phyloP scores from a whole-genome alignment of 164 flowering plant genomes.

The Umbellularia californica region DNA sequence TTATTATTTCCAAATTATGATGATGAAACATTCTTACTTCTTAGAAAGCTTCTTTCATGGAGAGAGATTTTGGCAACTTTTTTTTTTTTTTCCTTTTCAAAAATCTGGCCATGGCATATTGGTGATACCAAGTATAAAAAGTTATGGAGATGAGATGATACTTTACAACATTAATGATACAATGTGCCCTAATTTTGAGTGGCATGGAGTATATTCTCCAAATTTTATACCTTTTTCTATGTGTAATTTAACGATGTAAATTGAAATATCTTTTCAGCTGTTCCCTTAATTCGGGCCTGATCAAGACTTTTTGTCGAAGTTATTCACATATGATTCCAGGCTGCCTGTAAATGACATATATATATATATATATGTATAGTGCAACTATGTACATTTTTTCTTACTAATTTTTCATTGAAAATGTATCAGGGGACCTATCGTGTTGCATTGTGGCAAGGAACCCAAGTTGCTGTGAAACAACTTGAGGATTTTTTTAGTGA shows the following conservation, averaged over 20 bases:
- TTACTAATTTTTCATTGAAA: not conserved
- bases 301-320: not conserved
- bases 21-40: not conserved
- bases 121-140: not conserved
- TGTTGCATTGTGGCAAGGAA: conserved; percentile 87
- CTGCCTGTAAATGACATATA: not conserved
- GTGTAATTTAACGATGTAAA: not conserved
- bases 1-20: not conserved
- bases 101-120: not conserved
- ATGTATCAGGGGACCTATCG: conserved; percentile 71
- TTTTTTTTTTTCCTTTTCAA: not conserved
- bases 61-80: not conserved
- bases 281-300: not conserved
- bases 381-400: not conserved
- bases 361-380: not conserved
- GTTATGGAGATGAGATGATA: not conserved
- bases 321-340: not conserved
- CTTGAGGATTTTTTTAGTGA: conserved; percentile 59
- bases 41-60: not conserved
- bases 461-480: conserved; percentile 86
- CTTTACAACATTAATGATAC: not conserved
- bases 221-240: not conserved
- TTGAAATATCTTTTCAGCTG: not conserved
- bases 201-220: not conserved
- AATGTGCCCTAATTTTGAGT: not conserved